Conservation (phyloP, 495 filamentous ascomycete species). For the Aspergillus baeticus region DNA sequence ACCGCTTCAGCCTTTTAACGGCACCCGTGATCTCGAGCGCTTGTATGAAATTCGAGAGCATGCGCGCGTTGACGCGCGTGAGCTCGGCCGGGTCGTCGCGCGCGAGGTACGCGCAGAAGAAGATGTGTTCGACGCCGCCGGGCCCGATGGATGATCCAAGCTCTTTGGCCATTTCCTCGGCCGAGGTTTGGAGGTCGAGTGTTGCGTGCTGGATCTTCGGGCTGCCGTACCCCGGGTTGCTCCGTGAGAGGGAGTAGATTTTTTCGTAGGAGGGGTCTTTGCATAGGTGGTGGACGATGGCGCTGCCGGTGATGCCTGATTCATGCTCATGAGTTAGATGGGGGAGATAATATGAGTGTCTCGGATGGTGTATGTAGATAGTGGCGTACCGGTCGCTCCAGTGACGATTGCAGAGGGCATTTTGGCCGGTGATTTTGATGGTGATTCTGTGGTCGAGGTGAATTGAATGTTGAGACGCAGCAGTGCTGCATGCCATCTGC, state of each 20-base stretch:
- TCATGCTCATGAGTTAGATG: neutral
- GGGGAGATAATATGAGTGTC: neutral
- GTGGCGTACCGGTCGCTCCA: conserved; percentile 36
- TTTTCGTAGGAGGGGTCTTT: conserved; percentile 40
- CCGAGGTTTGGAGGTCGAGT: conserved; percentile 41
- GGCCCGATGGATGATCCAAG: conserved; percentile 32
- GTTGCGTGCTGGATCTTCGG: conserved; percentile 43
- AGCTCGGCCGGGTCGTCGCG: conserved; percentile 44
- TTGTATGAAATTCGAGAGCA: conserved; percentile 51
- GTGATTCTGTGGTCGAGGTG: too few species aligned
- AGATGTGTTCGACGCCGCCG: conserved; percentile 47
- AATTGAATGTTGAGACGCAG: too few species aligned
- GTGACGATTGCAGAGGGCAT: conserved; percentile 42
- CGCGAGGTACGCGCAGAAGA: conserved; percentile 49
- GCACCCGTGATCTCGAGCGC: conserved; percentile 47
- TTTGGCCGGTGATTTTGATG: too few species aligned
- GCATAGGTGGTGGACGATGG: conserved; percentile 41
- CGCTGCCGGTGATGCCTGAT: conserved; percentile 47
- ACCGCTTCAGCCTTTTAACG: conserved; percentile 40
- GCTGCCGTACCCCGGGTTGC: conserved; percentile 36
- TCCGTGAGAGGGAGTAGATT: conserved; percentile 45
- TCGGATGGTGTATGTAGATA: neutral
- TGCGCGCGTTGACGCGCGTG: conserved; percentile 39
- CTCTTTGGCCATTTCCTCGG: conserved; percentile 45
- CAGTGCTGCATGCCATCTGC: too few species aligned